Conservation (phyloP, 768 basidiomycete genomes). For the Calocybe indica region DNA sequence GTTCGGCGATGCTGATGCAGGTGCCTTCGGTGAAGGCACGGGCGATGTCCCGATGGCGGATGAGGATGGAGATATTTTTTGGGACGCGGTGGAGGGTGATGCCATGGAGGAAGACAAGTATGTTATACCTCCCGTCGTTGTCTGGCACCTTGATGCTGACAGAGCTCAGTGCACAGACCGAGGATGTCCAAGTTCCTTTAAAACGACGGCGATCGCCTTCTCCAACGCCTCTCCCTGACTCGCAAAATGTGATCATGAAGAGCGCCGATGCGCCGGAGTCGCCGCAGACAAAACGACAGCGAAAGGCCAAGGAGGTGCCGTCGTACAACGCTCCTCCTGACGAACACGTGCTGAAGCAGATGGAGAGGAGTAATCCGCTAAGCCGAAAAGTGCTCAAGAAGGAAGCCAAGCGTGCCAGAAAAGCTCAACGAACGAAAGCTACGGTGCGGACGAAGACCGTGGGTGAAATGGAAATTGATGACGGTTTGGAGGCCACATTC, state of each 20-base stretch:
- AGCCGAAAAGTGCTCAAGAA: conserved; percentile 54
- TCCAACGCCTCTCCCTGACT: conserved; percentile 7
- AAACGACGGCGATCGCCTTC: conserved; percentile 24
- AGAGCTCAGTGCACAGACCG: neutral
- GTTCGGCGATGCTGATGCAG: conserved; percentile 75
- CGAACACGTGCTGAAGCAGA: conserved; percentile 34
- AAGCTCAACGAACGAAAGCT: conserved; percentile 34
- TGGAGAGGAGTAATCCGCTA: conserved; percentile 55
- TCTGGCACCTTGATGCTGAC: conserved; percentile 3
- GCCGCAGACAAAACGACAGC: conserved; percentile 55
- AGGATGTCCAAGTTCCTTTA: conserved; percentile 5
- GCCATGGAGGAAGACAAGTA: conserved; percentile 37
- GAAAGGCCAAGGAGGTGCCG: conserved; percentile 49
- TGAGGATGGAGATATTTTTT: conserved; percentile 35
- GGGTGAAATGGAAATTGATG: conserved; percentile 43
- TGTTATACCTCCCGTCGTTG: conserved; percentile 4
- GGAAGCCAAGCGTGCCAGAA: conserved; percentile 58
- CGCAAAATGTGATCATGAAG: conserved; percentile 9
- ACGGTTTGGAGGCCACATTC: conserved; percentile 41
- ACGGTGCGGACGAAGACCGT: conserved; percentile 1
- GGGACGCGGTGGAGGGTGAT: conserved; percentile 34
- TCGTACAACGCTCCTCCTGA: conserved; percentile 47
- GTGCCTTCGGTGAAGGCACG: conserved; percentile 56
- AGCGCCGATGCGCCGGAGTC: conserved; percentile 14
- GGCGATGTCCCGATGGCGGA: conserved; percentile 40